These are phyloP conservation scores for Penicillium sp. DNA, from an alignment of 2,329 filamentous ascomycete species.

Conservation along the genomic window DNA sequence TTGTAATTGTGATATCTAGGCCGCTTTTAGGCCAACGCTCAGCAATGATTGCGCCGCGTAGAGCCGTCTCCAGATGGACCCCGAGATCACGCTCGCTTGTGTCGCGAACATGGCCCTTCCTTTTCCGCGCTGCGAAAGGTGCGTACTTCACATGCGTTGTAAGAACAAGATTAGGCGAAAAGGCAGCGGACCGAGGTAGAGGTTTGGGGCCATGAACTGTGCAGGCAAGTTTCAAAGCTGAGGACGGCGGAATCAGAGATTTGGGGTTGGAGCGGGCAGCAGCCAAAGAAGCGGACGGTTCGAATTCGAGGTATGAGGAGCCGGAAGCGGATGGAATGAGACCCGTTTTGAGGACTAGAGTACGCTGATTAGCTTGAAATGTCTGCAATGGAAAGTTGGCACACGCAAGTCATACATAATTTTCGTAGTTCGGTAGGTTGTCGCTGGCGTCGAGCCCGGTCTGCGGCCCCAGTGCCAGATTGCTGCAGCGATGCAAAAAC, in stretches of 20 bases:
- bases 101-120: slow-evolving; percentile 83
- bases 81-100: slow-evolving; percentile 82
- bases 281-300: slow-evolving; percentile 49
- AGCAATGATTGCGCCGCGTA: slow-evolving; percentile 84
- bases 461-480: slow-evolving; percentile 49
- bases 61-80: slow-evolving; percentile 84
- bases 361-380: neutral
- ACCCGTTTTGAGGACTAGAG: slow-evolving; percentile 78
- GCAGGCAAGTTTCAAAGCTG: slow-evolving; percentile 85
- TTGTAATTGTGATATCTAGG: slow-evolving; percentile 88
- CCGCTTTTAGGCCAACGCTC: slow-evolving; percentile 98
- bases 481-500: slow-evolving; percentile 56
- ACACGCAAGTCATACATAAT: slow-evolving; percentile 71
- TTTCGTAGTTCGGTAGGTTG: slow-evolving; percentile 71
- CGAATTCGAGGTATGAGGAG: slow-evolving; percentile 65
- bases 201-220: slow-evolving; percentile 91
- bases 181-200: slow-evolving; percentile 82
- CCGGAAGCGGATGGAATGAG: slow-evolving; percentile 91
- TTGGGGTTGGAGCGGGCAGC: slow-evolving; percentile 44
- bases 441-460: slow-evolving; percentile 55
- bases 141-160: slow-evolving; percentile 95
- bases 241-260: slow-evolving; percentile 53
- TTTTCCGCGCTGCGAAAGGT: slow-evolving; percentile 80
- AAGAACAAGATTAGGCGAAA: slow-evolving; percentile 87
- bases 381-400: neutral